Base-by-base conservation (phyloP, 352 stramenopile genomes). In the Pythium scleroteichum region DNA sequence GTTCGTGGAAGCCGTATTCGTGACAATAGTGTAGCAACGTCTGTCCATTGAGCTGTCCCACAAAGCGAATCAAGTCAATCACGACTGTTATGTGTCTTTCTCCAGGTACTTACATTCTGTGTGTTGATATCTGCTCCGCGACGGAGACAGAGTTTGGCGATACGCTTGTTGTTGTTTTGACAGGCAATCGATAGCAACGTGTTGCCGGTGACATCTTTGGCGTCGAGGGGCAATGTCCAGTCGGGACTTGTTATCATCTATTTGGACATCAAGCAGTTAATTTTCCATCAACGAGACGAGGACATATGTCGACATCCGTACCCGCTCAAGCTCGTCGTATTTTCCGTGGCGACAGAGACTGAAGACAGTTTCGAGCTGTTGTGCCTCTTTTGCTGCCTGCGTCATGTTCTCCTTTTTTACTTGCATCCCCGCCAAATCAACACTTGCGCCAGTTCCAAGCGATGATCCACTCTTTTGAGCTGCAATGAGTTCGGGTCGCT, bases 131-230 rank as follows among this genome's bases (percentile, higher is more conserved):
- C 88, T 29, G 94, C 92, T 16, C 90, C 95, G 27, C 90, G 86
- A 4, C 95, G 89, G 24, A 98, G 61, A 65, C 87, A 97, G 7
- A 98, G 79, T 78, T 98, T 98, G 38, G 82, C 82, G 42, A 99
- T 98, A 46, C 94, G 82, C 70, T 98, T 97, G 76, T 98, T 98
- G 68, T 96, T 96, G 79, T 99, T 99, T 62, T 99, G 95, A 27
- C 86, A 96, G 0, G 92, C 95, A 23, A 98, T 77, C 29, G 88
- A 94, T 12, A 99, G 73, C n/a, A 99, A 62, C 2, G 90, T 97
- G 58, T 98, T 98, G 33, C 94, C 95, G 19, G 88, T 85, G 7
- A 81, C 76, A 56, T 99, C 95, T 60, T 95, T 92, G 44, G 89
- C 87, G 53, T 98, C 92, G 61, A 99, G 97, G 12, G 73, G 66